phyloP scores from a whole-genome alignment of 768 basidiomycete species.

The Mycena indigotica region DNA sequence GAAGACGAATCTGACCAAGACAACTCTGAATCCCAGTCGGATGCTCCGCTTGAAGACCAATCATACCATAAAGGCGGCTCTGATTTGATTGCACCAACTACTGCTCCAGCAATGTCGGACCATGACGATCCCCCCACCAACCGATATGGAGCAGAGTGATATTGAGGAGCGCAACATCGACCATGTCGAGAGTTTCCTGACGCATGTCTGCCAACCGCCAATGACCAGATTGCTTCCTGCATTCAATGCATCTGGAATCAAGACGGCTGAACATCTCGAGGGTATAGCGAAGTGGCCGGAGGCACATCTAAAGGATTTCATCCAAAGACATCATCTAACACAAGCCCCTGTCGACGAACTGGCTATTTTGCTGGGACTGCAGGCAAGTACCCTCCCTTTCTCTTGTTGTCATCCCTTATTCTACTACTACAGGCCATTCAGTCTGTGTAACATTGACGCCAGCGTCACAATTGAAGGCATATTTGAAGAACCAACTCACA shows the following conservation, averaged over 20 bases:
- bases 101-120: background rate
- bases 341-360: background rate
- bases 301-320: background rate
- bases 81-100: background rate
- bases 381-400: too few species aligned
- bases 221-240: background rate
- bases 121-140: background rate
- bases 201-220: background rate
- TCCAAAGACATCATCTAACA: background rate
- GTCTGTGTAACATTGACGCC: too few species aligned
- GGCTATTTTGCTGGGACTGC: background rate
- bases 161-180: background rate
- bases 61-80: background rate
- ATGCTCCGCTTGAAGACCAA: background rate
- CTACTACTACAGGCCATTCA: too few species aligned
- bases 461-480: too few species aligned
- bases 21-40: background rate
- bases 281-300: background rate
- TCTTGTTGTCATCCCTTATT: too few species aligned
- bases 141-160: background rate
- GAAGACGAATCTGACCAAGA: background rate
- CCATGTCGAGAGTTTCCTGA: background rate
- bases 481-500: too few species aligned
- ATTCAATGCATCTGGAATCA: background rate
- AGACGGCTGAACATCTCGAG: background rate